phyloP scores from a whole-genome alignment of 2,329 filamentous ascomycete genomes.

The Hypoxylon sp. region DNA sequence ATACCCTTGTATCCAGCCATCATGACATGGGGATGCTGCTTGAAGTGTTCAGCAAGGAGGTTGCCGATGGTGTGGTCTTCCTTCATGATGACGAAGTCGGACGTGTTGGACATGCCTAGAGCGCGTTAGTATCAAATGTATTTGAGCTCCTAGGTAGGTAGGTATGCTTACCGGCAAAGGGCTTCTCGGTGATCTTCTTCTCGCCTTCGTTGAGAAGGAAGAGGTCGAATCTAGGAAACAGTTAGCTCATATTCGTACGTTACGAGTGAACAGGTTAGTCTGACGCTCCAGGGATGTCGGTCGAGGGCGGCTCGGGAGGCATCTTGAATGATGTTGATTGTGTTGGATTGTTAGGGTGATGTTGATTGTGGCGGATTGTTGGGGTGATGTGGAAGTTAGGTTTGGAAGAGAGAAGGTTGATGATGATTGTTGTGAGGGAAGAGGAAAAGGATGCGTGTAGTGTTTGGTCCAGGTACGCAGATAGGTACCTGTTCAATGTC shows the following conservation, averaged over 20 bases:
- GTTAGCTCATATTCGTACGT: constrained; percentile 44
- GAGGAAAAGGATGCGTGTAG: not conserved
- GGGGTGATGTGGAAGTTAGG: not conserved
- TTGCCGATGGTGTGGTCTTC: constrained; percentile 98
- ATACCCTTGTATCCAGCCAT: constrained; percentile 93
- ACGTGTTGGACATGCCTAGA: constrained; percentile 90
- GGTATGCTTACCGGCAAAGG: constrained; percentile 82
- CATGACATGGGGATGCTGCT: constrained; percentile 85
- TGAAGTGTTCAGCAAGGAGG: constrained; percentile 86
- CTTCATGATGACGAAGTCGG: constrained; percentile 95
- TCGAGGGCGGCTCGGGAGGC: no score
- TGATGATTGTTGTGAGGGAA: not conserved
- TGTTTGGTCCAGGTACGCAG: not conserved
- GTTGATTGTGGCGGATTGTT: not conserved
- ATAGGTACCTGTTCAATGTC: not conserved
- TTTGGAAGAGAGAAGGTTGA: not conserved
- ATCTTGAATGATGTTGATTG: constrained; percentile 4
- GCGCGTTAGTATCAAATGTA: constrained; percentile 15
- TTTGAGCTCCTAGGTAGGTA: constrained; percentile 31
- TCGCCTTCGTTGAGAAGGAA: constrained; percentile 86
- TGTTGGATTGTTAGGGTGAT: not conserved
- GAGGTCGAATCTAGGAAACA: constrained; percentile 82
- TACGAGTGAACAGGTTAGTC: constrained; percentile 14
- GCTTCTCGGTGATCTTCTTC: constrained; percentile 91
- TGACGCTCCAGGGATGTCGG: no score